These are phyloP conservation scores for Linnemannia zychae DNA, from an alignment of 192 early-diverging fungal species.

Conservation along the genomic window DNA sequence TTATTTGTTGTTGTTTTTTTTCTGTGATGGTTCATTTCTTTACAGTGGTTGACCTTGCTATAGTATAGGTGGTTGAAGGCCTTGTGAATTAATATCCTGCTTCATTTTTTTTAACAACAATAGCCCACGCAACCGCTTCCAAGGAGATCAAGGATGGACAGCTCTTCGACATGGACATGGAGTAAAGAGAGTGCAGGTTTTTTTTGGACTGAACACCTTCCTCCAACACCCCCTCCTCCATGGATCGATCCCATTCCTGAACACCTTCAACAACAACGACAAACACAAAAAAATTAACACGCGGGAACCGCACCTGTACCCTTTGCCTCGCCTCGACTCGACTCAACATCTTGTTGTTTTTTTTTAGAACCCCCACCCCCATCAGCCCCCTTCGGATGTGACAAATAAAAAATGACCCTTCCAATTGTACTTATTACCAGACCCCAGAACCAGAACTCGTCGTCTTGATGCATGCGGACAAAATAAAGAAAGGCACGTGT, in stretches of 20 bases:
- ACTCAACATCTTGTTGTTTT: slow-evolving; percentile 5
- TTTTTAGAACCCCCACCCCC: neutral
- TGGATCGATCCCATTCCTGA: too few relatives aligned
- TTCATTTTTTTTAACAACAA: neutral
- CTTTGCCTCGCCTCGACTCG: neutral
- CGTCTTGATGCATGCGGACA: neutral
- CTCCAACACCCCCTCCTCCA: too few relatives aligned
- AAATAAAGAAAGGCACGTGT: slow-evolving; percentile 4
- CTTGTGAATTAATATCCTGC: neutral
- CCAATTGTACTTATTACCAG: too few relatives aligned
- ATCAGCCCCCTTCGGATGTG: too few relatives aligned
- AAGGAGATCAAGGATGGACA: slow-evolving; percentile 55
- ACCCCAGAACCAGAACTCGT: too few relatives aligned
- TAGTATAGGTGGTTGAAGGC: neutral
- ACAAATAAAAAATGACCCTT: too few relatives aligned
- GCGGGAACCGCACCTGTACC: neutral
- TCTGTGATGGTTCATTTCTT: neutral
- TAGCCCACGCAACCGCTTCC: slow-evolving; percentile 51
- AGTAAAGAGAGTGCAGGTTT: slow-evolving; percentile 17
- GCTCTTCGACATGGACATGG: slow-evolving; percentile 55
- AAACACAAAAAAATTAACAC: too few relatives aligned
- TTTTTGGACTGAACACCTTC: too few relatives aligned
- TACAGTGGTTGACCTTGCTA: neutral
- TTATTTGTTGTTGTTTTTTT: neutral
- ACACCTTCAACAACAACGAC: too few relatives aligned